A percentile compares a stretch with the other conserved stretches of the same genome.
Conservation (phyloP, 129 eudicot species). For the Escallonia rubra region DNA sequence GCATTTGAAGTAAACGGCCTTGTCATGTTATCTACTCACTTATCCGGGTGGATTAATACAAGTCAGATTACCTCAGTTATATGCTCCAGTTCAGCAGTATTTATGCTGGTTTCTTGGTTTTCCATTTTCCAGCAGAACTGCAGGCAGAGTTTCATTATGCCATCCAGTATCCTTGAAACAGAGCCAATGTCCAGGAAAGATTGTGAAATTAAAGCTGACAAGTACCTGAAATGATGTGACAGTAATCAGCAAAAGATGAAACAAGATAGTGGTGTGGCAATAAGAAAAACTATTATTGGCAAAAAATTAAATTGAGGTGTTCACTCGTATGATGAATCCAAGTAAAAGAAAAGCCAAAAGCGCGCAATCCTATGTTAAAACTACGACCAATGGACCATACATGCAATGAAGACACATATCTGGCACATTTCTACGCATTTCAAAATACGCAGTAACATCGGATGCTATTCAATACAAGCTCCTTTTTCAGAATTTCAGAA, state of each 20-base stretch:
- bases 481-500: too few species aligned
- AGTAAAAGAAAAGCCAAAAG: background rate
- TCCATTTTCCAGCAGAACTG: conserved; percentile 98
- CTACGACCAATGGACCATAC: background rate
- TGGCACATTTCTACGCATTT: too few species aligned
- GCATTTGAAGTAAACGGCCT: too few species aligned
- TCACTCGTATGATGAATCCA: background rate
- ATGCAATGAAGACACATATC: background rate
- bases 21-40: too few species aligned
- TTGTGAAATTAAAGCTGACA: conserved; percentile 94
- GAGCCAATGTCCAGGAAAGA: conserved; percentile 98
- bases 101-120: conserved; percentile 66
- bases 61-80: conserved; percentile 69
- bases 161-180: conserved; percentile 91
- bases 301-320: background rate
- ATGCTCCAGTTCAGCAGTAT: conserved; percentile 68
- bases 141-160: conserved; percentile 94
- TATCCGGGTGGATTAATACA: too few species aligned
- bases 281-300: background rate
- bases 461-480: too few species aligned
- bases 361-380: background rate
- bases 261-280: conserved; percentile 2
- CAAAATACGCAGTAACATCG: too few species aligned
- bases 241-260: background rate
- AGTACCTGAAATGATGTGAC: conserved; percentile 45